Percentiles rank a stretch among this genome's conserved stretches.
phyloP scores from a whole-genome alignment of 192 early-diverging fungal species.

The Coemansia umbellata region DNA sequence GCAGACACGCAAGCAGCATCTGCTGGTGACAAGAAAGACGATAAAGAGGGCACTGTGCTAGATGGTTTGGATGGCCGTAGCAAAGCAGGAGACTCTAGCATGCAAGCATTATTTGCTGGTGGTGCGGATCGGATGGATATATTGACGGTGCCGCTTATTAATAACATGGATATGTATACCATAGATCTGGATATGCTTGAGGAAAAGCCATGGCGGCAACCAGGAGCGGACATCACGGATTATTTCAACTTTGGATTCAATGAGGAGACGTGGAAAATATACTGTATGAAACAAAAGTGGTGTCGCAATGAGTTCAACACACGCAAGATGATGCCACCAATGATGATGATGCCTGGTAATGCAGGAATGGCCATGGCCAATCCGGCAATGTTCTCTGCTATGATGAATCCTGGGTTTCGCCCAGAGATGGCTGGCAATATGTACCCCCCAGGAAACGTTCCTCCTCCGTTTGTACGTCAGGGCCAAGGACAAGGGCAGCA shows the following conservation, averaged over 20 bases:
- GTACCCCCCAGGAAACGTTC: constrained; percentile 33
- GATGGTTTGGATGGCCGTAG: not conserved
- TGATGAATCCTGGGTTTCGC: constrained; percentile 25
- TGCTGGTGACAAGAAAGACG: not conserved
- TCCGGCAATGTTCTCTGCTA: constrained; percentile 33
- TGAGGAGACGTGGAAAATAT: constrained; percentile 91
- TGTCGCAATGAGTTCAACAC: constrained; percentile 67
- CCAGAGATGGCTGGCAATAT: constrained; percentile 37
- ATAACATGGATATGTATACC: constrained; percentile 81
- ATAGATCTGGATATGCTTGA: constrained; percentile 89
- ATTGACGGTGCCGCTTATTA: constrained; percentile 44
- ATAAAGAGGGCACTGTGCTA: not conserved
- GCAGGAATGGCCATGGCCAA: constrained; percentile 27
- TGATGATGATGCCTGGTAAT: constrained; percentile 44
- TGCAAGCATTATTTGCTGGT: constrained; percentile 29
- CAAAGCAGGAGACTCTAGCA: not conserved
- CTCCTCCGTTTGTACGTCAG: constrained; percentile 30
- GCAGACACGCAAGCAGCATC: not conserved
- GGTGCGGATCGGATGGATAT: constrained; percentile 38
- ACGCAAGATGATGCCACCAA: constrained; percentile 56
- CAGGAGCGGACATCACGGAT: constrained; percentile 92
- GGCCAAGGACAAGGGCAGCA: not conserved
- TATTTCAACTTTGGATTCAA: constrained; percentile 99
- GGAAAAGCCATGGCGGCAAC: constrained; percentile 96
- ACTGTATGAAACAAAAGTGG: constrained; percentile 90